A percentile compares a stretch with the other conserved stretches of the same genome.
Conservation (phyloP, 768 basidiomycete genomes). For the Suillus subaureus region DNA sequence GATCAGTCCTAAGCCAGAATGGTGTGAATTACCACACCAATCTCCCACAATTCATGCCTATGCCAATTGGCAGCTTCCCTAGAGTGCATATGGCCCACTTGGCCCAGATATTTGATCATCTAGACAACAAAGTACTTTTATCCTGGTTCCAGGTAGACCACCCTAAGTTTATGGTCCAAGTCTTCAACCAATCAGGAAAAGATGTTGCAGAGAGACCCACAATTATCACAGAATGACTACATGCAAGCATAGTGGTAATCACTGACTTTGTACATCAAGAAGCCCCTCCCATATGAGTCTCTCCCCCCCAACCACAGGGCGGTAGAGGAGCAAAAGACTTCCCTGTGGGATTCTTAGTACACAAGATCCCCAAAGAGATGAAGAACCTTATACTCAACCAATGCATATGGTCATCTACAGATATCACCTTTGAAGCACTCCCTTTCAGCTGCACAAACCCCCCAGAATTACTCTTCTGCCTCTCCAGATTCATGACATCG, state of each 20-base stretch:
- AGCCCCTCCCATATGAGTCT: not conserved
- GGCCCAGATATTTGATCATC: not conserved
- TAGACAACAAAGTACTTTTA: not conserved
- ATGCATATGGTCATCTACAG: not conserved
- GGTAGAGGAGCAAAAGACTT: not conserved
- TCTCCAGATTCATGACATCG: not conserved
- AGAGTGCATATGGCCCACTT: not conserved
- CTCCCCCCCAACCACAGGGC: not conserved
- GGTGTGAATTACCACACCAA: not conserved
- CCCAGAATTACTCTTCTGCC: not conserved
- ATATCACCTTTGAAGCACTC: not conserved
- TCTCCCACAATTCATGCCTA: not conserved
- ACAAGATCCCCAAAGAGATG: not conserved
- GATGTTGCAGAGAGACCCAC: not conserved
- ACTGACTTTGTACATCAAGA: not conserved
- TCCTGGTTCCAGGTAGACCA: not conserved
- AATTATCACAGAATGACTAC: not conserved
- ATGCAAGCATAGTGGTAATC: fast-evolving
- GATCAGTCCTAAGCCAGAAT: not conserved
- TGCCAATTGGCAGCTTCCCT: not conserved
- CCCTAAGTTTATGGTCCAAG: not conserved
- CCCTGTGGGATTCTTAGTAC: not conserved
- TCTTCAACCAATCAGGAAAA: not conserved
- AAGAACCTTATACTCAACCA: not conserved
- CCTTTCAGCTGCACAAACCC: not conserved